Evolutionary conservation across 768 basidiomycete species (phyloP).

Genomic region (Chalciporus piperatus): DNA sequence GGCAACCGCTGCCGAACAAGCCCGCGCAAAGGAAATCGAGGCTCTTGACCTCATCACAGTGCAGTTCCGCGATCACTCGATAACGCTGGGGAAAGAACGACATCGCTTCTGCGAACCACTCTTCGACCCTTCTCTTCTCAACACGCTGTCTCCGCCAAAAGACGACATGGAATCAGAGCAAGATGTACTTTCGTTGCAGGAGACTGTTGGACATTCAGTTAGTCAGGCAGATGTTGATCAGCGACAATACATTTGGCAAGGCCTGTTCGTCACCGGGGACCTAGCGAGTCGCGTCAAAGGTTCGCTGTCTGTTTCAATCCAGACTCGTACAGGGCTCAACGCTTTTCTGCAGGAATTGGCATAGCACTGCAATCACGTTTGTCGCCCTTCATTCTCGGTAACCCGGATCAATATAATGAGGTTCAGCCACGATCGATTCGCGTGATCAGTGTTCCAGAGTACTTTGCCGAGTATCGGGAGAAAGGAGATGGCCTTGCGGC

Average conservation of each 20-base stretch:
- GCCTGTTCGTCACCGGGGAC: constrained; percentile 79
- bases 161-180: constrained; percentile 24
- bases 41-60: constrained; percentile 79
- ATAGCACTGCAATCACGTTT: constrained; percentile 71
- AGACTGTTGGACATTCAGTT: constrained; percentile 64
- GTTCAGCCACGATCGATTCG: constrained; percentile 67
- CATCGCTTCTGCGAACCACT: constrained; percentile 91
- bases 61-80: constrained; percentile 63
- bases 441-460: constrained; percentile 73
- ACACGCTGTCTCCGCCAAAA: constrained; percentile 28
- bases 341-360: constrained; percentile 48
- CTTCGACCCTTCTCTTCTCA: constrained; percentile 67
- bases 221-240: constrained; percentile 59
- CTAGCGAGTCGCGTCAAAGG: constrained; percentile 71
- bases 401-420: constrained; percentile 64
- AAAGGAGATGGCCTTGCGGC: constrained; percentile 79
- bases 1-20: constrained; percentile 75
- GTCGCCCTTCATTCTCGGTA: constrained; percentile 56
- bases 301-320: constrained; percentile 25
- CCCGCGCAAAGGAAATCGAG: constrained; percentile 78
- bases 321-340: not conserved
- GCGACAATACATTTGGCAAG: constrained; percentile 73
- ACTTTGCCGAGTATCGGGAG: constrained; percentile 87
- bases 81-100: constrained; percentile 83
- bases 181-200: constrained; percentile 51